Base-by-base conservation (phyloP, 2,329 filamentous ascomycete genomes). In the Colletotrichum chrysophilum region DNA sequence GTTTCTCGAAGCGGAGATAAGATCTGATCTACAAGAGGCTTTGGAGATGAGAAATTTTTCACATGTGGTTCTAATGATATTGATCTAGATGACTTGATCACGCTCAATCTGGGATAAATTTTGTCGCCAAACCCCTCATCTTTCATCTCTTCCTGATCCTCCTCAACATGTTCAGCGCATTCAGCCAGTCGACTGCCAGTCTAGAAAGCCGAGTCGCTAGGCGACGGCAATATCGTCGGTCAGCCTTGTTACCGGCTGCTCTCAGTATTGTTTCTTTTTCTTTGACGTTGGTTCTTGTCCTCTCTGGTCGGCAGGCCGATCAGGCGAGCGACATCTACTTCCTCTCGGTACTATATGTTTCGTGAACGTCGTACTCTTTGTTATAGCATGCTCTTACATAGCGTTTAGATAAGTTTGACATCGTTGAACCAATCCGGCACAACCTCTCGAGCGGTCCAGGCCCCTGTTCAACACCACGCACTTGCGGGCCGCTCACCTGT, bases 71-170 rank as follows among this genome's bases (percentile, higher is more conserved):
- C 7, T 21, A 10, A 24, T 52, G 6, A 52, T 24, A 52, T 52
- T 52, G 13, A 52, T 52, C 43, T 21, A 52, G 10, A 24, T 21
- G 43, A 2, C 3, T 13, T 13, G 2, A 52, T 52, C 43, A 21
- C n/a, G 2, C 43, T 52, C n/a, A 0, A 7, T 52, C 10, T 52
- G n/a, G n/a, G 2, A 21, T 52, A 12, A n/a, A 0, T 21, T 3
- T 21, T 21, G 12, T 52, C 10, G 6, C 43, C 43, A 52, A 52
- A n/a, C 7, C 6, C 12, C 43, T 24, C 43, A 13, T 52, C 43
- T 21, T 52, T 13, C 43, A 52, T 52, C 43, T 21, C 43, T 24
- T 52, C 10, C 43, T 52, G 18, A n/a, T n/a, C 38, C 18, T 5
- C 4, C 43, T 21, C 43, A 52, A 52, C 43, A 52, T 52, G 43